Conservation (phyloP, 495 filamentous ascomycete genomes). For the Penicillium silybi region DNA sequence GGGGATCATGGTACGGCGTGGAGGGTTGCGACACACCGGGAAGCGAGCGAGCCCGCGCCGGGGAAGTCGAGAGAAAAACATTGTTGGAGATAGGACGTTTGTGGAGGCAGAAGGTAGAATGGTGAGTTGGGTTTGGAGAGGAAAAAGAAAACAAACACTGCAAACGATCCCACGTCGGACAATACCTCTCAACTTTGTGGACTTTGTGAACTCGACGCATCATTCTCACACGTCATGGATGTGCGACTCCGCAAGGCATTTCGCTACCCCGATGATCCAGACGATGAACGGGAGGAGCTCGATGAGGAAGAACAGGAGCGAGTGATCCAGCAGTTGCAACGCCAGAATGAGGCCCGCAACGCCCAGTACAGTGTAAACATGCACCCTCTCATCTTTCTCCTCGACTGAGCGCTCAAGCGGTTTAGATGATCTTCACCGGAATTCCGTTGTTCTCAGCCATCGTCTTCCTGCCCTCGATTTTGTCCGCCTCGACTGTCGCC, state of each 20-base stretch:
- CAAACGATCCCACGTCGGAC: conserved; percentile 24
- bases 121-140: conserved; percentile 3
- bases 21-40: conserved; percentile 10
- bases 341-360: conserved; percentile 56
- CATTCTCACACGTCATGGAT: conserved; percentile 28
- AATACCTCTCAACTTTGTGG: too few species aligned
- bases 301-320: conserved; percentile 75
- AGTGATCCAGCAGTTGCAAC: conserved; percentile 55
- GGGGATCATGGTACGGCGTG: conserved; percentile 46
- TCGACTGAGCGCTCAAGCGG: conserved; percentile 5
- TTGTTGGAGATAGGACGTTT: not conserved
- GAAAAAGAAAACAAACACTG: conserved; percentile 28
- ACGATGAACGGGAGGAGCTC: conserved; percentile 48
- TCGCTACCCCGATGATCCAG: conserved; percentile 55
- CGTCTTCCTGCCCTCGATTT: conserved; percentile 51
- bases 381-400: not conserved
- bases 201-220: not conserved
- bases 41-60: conserved; percentile 17
- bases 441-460: conserved; percentile 51
- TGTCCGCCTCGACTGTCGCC: conserved; percentile 20
- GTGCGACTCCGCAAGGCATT: conserved; percentile 59
- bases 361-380: conserved; percentile 51
- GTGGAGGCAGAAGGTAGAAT: not conserved
- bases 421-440: conserved; percentile 51
- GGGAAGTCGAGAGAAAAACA: conserved; percentile 14